Evolutionary conservation across 305 asterid genomes (phyloP).

Genomic region (Fraxinus nigra): DNA sequence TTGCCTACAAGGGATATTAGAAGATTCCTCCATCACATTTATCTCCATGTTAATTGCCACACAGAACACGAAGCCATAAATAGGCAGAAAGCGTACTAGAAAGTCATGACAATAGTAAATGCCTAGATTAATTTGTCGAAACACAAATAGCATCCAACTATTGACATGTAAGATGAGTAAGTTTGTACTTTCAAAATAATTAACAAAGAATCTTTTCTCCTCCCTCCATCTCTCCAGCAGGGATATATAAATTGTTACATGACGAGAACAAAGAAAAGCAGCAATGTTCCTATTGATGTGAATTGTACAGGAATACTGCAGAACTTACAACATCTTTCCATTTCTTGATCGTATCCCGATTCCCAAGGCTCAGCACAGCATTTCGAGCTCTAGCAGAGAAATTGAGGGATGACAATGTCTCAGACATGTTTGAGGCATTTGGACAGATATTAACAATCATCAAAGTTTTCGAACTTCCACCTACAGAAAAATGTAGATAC

Average conservation of each 20-base stretch:
- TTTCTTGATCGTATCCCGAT: constrained; percentile 89
- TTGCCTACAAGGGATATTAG: constrained; percentile 60
- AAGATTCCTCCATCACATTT: constrained; percentile 13
- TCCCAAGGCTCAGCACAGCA: constrained; percentile 84
- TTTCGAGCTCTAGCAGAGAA: constrained; percentile 93
- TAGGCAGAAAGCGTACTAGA: constrained; percentile 8
- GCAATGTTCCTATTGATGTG: constrained; percentile 6
- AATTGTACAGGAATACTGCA: constrained; percentile 20
- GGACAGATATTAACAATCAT: constrained; percentile 84
- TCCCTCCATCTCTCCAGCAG: constrained; percentile 4
- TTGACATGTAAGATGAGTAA: constrained; percentile 13
- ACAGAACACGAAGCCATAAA: constrained; percentile 22
- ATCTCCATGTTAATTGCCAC: constrained; percentile 13
- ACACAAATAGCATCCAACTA: constrained; percentile 10
- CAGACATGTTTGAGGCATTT: constrained; percentile 61
- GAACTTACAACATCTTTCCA: constrained; percentile 96
- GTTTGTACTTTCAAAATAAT: constrained; percentile 9
- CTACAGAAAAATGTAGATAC: constrained; percentile 44
- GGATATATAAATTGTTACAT: background rate
- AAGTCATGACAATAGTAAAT: background rate
- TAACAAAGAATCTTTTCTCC: constrained; percentile 9
- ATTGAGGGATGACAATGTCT: constrained; percentile 88
- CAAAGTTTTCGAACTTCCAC: constrained; percentile 92
- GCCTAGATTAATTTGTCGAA: constrained; percentile 18
- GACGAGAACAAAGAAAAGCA: background rate